Base-by-base conservation (phyloP, 352 stramenopile species). In the Thalassiosira delicatula region DNA sequence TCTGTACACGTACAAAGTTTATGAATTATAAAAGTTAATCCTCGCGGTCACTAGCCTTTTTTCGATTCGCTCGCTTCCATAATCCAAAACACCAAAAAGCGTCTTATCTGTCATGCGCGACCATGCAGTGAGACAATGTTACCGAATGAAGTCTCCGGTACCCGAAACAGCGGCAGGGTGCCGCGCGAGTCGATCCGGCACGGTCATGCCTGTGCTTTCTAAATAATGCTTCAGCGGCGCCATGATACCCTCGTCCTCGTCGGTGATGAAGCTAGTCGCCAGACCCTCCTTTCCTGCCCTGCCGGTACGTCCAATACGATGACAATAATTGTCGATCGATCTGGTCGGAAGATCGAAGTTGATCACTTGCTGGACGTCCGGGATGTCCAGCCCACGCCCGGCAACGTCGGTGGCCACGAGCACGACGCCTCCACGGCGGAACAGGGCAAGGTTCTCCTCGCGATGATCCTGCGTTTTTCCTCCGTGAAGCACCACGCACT, bases 291-390 rank as follows among this genome's bases (percentile, higher is more conserved):
- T 98, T 49, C 97, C 97, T 2, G 97, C 97, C 85, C 97, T 96
- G 57, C 97, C 97, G 4, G 97, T 99, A 84, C 98, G 94, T 65
- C 98, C 98, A 78, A 99, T 99, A 70, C 97, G 94, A 92, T 99
- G 97, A 83, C 93, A 98, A 90, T 99, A 99, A 74, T 95, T 97
- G 79, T 99, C 96, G 86, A 99, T 99, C 81, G 98, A 98, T 37
- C 87, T 62, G 14, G 90, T 95, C 12, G 98, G 97, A 78, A 99
- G 87, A 79, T 99, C 97, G 86, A 97, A 99, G 89, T 99, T 99
- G 81, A 99, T 96, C 1, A 99, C 96, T 86, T 99, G 96, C 3
- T 96, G 96, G 23, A 99, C 96, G 84, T 99, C 95, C 4, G 96
- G 95, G 77, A 99, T 99, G 89, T 99, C 98, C 4, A 99, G 90